phyloP scores from a whole-genome alignment of 1,284 basidiomycete species.

The Wallemia mellicola region DNA sequence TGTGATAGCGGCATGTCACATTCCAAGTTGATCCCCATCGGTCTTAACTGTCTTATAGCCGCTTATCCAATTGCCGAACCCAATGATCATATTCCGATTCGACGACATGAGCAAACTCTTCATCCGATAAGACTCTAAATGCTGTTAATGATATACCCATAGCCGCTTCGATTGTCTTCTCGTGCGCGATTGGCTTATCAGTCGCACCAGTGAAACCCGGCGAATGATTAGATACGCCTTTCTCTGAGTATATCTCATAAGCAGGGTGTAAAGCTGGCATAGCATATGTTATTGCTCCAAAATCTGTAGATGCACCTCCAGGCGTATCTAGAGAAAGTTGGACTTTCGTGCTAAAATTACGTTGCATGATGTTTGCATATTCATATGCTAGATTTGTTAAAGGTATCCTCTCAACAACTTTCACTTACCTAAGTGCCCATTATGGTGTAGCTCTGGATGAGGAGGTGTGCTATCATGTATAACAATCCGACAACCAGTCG shows the following conservation, averaged over 20 bases:
- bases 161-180: constrained; percentile 6
- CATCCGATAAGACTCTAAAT: constrained; percentile 5
- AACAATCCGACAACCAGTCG: constrained; percentile 11
- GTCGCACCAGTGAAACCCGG: constrained; percentile 7
- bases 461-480: constrained; percentile 10
- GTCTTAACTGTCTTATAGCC: not conserved
- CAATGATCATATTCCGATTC: not conserved
- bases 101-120: constrained; percentile 2
- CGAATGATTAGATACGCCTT: constrained; percentile 7
- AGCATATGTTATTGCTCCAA: constrained; percentile 12
- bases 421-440: constrained; percentile 1
- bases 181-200: constrained; percentile 7
- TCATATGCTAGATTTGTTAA: constrained; percentile 3
- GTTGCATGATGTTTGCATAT: constrained; percentile 7
- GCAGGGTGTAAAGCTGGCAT: constrained; percentile 14
- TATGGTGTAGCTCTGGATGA: constrained; percentile 10
- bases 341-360: constrained; percentile 4
- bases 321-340: constrained; percentile 4
- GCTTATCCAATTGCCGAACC: not conserved
- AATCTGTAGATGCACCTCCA: constrained; percentile 9
- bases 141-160: constrained; percentile 7
- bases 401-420: not conserved
- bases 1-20: too few species aligned
- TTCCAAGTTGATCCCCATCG: not conserved
- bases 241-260: constrained; percentile 1